These are phyloP conservation scores for Pugionium dolabratum DNA, from an alignment of 345 rosid genomes.

Conservation along the genomic window DNA sequence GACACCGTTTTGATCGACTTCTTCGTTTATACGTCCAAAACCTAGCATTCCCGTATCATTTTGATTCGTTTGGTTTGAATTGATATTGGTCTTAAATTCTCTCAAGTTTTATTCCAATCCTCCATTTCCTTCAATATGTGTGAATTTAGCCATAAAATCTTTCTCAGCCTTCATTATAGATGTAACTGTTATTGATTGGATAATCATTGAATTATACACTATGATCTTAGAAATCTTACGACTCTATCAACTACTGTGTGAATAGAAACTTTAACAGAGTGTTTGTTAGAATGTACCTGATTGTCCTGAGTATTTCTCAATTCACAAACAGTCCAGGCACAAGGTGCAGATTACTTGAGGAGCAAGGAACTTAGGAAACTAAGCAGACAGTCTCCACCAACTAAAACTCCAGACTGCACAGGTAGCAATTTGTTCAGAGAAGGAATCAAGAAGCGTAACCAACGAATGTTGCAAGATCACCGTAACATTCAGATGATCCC, in stretches of 20 bases:
- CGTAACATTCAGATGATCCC: slow-evolving; percentile 31
- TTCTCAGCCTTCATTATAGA: not conserved
- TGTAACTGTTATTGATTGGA: not conserved
- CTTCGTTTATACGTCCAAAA: not conserved
- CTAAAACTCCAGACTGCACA: slow-evolving; percentile 30
- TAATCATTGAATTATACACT: not conserved
- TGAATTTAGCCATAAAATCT: not conserved
- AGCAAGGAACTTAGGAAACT: slow-evolving; percentile 47
- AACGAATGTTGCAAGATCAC: slow-evolving; percentile 42
- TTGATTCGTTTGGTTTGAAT: not conserved
- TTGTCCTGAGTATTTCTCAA: slow-evolving; percentile 19
- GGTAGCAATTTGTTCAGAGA: slow-evolving; percentile 63
- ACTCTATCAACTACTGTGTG: too few species aligned
- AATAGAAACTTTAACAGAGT: not conserved
- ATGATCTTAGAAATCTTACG: not conserved
- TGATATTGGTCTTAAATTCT: not conserved
- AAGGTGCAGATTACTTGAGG: slow-evolving; percentile 62
- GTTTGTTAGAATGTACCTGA: slow-evolving; percentile 2
- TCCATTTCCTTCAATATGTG: not conserved
- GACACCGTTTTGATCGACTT: slow-evolving; percentile 1
- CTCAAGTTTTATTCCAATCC: not conserved
- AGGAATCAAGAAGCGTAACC: slow-evolving; percentile 69
- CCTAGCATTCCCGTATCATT: not conserved
- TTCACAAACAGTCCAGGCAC: slow-evolving; percentile 60
- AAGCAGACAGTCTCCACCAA: slow-evolving; percentile 31